Conservation (phyloP, 345 rosid species). For the Brassica juncea region DNA sequence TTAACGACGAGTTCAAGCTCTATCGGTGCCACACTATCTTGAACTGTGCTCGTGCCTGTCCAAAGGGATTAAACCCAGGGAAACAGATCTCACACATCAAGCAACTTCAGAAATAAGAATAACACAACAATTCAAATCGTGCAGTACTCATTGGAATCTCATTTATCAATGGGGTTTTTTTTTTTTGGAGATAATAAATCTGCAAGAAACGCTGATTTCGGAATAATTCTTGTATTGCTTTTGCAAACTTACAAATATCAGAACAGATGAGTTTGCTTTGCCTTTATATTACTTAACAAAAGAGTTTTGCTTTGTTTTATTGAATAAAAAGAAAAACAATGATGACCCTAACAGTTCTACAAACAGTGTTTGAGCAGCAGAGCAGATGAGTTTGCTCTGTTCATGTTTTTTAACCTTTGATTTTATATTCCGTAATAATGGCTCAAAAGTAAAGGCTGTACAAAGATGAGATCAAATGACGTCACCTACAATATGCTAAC, state of each 20-base stretch:
- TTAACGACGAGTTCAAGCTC: constrained; percentile 88
- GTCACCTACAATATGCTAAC: constrained; percentile 28
- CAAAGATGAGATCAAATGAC: too few species aligned
- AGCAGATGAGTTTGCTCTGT: too few species aligned
- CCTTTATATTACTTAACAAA: background rate
- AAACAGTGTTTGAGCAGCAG: too few species aligned
- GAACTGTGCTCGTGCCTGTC: constrained; percentile 98
- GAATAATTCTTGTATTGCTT: constrained; percentile 25
- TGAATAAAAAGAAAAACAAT: background rate
- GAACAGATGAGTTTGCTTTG: background rate
- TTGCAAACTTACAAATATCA: background rate
- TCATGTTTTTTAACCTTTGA: too few species aligned
- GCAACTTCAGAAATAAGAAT: constrained; percentile 39
- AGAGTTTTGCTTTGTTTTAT: constrained; percentile 5
- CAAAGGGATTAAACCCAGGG: constrained; percentile 96
- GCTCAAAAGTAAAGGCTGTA: too few species aligned
- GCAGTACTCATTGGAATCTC: constrained; percentile 7
- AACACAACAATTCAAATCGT: background rate
- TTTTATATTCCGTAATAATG: too few species aligned
- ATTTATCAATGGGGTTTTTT: background rate
- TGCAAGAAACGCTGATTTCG: constrained; percentile 15
- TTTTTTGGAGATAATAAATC: constrained; percentile 16
- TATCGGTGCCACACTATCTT: constrained; percentile 93
- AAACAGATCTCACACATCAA: constrained; percentile 85
- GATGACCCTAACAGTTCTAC: too few species aligned